Conservation (phyloP, 129 eudicot genomes). For the Chrysanthemum lavandulifolium region DNA sequence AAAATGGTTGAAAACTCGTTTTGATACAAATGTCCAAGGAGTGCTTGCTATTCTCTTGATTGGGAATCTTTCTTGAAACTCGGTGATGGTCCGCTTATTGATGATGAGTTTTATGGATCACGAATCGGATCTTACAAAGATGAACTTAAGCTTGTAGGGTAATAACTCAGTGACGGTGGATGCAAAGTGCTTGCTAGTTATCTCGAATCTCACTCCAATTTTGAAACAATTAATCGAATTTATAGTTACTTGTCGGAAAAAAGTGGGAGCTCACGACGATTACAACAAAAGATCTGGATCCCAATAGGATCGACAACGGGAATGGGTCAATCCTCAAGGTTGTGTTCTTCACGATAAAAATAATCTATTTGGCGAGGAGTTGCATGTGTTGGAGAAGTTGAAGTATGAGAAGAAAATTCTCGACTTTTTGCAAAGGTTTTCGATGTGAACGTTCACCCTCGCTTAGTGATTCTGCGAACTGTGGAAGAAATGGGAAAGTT, state of each 20-base stretch:
- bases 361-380: too few species aligned
- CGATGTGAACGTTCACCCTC: slow-evolving; percentile 40
- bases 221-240: too few species aligned
- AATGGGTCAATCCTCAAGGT: too few species aligned
- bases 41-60: slow-evolving; percentile 38
- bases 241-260: too few species aligned
- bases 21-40: slow-evolving; percentile 40
- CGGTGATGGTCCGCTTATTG: slow-evolving; percentile 51
- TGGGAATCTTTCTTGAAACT: slow-evolving; percentile 27
- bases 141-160: slow-evolving; percentile 46
- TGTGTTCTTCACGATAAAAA: too few species aligned
- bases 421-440: slow-evolving; percentile 28
- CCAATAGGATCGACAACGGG: too few species aligned
- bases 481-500: slow-evolving; percentile 58
- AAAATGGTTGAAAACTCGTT: slow-evolving; percentile 47
- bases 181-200: too few species aligned
- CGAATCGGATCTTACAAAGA: slow-evolving; percentile 21
- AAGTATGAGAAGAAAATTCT: slow-evolving; percentile 38
- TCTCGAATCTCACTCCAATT: too few species aligned
- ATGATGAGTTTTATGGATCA: slow-evolving; percentile 43
- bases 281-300: too few species aligned
- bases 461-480: slow-evolving; percentile 42
- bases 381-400: slow-evolving; percentile 38
- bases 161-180: slow-evolving; percentile 8
- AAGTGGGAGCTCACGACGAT: too few species aligned